Conservation (phyloP, 257 asterid species). For the Nicotiana otophora region DNA sequence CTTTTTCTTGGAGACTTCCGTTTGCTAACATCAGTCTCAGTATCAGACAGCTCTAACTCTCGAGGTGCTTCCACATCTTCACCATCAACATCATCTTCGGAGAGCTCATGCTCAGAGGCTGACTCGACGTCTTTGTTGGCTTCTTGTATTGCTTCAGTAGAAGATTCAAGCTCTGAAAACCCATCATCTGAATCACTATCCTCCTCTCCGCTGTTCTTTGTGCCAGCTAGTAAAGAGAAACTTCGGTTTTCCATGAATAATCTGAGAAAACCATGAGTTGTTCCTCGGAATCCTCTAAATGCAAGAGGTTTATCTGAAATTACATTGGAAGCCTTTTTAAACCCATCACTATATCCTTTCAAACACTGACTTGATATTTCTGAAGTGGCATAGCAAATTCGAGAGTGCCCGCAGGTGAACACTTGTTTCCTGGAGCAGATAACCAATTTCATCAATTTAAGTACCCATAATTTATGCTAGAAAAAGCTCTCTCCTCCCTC, state of each 20-base stretch:
- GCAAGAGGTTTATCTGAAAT: conserved; percentile 17
- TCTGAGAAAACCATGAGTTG: conserved; percentile 21
- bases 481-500: background rate
- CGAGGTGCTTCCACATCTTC: conserved; percentile 16
- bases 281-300: conserved; percentile 29
- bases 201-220: conserved; percentile 46
- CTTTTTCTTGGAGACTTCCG: conserved; percentile 15
- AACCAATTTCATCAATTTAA: background rate
- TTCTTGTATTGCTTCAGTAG: conserved; percentile 17
- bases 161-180: conserved; percentile 44
- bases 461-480: background rate
- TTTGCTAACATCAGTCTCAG: conserved; percentile 25
- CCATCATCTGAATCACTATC: conserved; percentile 29
- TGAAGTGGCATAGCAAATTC: conserved; percentile 22
- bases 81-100: conserved; percentile 33
- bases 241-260: conserved; percentile 20
- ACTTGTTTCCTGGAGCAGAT: conserved; percentile 45
- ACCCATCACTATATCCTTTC: conserved; percentile 25
- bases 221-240: conserved; percentile 50
- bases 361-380: conserved; percentile 27
- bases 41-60: conserved; percentile 24
- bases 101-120: conserved; percentile 39
- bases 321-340: conserved; percentile 20
- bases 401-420: conserved; percentile 24
- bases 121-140: conserved; percentile 30